Conservation (phyloP, 2,329 filamentous ascomycete species). For the Pezicula radicicola region DNA sequence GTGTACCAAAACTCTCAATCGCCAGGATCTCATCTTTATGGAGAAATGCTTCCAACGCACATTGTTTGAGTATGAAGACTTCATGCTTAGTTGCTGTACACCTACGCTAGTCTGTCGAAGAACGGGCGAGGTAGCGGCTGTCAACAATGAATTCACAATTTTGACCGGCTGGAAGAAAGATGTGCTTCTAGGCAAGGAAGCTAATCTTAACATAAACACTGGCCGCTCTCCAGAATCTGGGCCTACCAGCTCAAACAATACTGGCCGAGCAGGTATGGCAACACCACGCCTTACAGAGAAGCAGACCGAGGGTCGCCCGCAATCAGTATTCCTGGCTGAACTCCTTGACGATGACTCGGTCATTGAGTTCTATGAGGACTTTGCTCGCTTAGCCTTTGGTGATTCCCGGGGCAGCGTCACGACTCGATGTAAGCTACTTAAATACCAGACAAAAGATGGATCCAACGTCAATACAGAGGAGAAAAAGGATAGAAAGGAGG, state of each 20-base stretch:
- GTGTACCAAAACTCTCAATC: constrained; percentile 83
- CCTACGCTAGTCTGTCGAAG: constrained; percentile 89
- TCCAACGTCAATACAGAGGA: constrained; percentile 12
- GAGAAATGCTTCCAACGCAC: constrained; percentile 95
- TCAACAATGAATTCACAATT: constrained; percentile 95
- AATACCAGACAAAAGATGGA: constrained; percentile 76
- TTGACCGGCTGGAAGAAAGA: constrained; percentile 93
- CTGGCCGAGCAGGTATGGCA: constrained; percentile 39
- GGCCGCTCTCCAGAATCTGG: constrained; percentile 41
- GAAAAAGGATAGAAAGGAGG: constrained; percentile 13
- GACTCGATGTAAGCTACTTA: constrained; percentile 80
- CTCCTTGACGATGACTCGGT: constrained; percentile 91
- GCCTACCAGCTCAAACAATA: constrained; percentile 23
- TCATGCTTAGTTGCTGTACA: constrained; percentile 82
- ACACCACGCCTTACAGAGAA: constrained; percentile 48
- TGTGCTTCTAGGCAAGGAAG: constrained; percentile 80
- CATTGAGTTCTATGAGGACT: constrained; percentile 94
- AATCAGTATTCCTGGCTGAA: constrained; percentile 88
- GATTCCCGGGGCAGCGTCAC: constrained; percentile 84
- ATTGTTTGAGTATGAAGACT: constrained; percentile 89
- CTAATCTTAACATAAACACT: constrained; percentile 81
- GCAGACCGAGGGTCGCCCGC: constrained; percentile 46
- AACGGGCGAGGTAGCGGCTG: constrained; percentile 90
- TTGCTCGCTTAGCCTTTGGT: constrained; percentile 86
- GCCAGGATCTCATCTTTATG: constrained; percentile 92